Evolutionary conservation across 2,329 filamentous ascomycete genomes (phyloP).

Genomic region (Rhynchosporium graminicola): DNA sequence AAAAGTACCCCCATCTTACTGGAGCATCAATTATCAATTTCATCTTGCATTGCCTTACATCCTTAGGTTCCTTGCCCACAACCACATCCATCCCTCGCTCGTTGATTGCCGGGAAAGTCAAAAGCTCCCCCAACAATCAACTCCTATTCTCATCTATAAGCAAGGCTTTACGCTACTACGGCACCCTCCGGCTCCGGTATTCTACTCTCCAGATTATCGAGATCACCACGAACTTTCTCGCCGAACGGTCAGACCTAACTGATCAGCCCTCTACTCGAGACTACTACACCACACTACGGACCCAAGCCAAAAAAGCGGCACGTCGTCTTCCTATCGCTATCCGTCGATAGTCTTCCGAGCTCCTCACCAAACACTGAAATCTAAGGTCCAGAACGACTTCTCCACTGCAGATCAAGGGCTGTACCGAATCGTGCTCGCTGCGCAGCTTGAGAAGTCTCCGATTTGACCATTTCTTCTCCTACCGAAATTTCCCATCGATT

Average conservation of each 20-base stretch:
- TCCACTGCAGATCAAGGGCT: slow-evolving; percentile 31
- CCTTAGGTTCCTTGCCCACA: neutral
- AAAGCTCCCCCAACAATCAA: neutral
- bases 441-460: slow-evolving; percentile 21
- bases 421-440: slow-evolving; percentile 23
- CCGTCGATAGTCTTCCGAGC: slow-evolving; percentile 28
- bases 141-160: neutral
- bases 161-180: neutral
- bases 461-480: slow-evolving; percentile 20
- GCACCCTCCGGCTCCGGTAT: neutral
- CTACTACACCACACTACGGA: neutral
- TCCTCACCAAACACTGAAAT: slow-evolving; percentile 23
- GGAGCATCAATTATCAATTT: neutral
- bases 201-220: neutral
- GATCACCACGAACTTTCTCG: neutral
- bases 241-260: neutral
- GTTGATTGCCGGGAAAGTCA: slow-evolving; percentile 10
- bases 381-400: slow-evolving; percentile 26
- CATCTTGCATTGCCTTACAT: neutral
- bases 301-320: slow-evolving; percentile 18
- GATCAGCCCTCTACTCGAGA: neutral
- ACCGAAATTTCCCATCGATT: slow-evolving; percentile 17
- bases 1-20: neutral
- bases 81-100: slow-evolving; percentile 1
- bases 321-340: slow-evolving; percentile 22